Evolutionary conservation across 164 flowering plant species (phyloP), one percentile per base, ranked within the genome.

Genomic region (Umbellularia californica): DNA sequence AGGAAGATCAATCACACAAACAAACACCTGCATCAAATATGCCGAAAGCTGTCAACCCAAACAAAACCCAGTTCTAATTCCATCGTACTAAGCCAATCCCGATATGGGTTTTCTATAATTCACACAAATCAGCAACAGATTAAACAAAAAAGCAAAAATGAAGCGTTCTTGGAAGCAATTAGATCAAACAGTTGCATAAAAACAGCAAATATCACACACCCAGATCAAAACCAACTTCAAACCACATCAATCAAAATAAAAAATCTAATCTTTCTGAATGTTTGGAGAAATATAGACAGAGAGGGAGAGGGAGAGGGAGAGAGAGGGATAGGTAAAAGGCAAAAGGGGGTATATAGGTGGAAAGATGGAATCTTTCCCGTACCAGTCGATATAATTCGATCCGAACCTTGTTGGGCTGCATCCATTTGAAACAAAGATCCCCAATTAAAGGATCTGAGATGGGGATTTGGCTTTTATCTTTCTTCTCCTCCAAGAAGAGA

Each of bases 351-450:
- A 3, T 15, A 14, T 55, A 14, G 6, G 60, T 3, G 58, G 19
- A 52, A 17, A 13, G 19, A 52, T 13, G 19, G 58, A 52, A 24
- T n/a, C 35, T 30, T 30, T 30, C 35, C 35, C 27, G 5, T n/a
- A 64, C 24, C 24, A 23, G 66, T 13, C 12, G 66, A 64, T 23
- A 64, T 24, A 24, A 24, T 72, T 63, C 68, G 58, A 41, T 72
- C 58, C 68, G 63, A 52, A 52, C 35, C 65, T 64, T 64, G 67
- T 64, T 64, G 67, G 28, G 12, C 17, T 64, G 67, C 67, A n/a
- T 64, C 67, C 67, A 64, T 41, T 41, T 64, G 28, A 24, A 64
- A 7, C 28, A 25, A 27, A 70, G 35, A 58, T 70, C 70, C 15
- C 20, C 17, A 25, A 12, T 12, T 3, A 10, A 67, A 55, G 60